These are phyloP conservation scores for Pythium rhizo-oryzae DNA, from an alignment of 352 stramenopile genomes.

Conservation along the genomic window DNA sequence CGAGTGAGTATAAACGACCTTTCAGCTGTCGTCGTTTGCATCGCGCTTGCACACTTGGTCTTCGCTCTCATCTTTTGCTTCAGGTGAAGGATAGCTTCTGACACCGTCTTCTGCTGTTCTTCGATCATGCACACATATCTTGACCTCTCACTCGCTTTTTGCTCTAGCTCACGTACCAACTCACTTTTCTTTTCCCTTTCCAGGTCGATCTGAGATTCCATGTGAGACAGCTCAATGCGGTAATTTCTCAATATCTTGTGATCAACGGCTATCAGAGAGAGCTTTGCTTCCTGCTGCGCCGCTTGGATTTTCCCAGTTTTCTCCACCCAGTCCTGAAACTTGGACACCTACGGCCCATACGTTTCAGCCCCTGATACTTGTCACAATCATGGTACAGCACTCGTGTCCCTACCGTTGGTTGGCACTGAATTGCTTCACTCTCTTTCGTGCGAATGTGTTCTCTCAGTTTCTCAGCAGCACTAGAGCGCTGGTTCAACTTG, in stretches of 20 bases:
- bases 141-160: neutral
- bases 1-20: neutral
- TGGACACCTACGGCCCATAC: constrained; percentile 9
- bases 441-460: constrained; percentile 10
- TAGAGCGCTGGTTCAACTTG: constrained; percentile 6
- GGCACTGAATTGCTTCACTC: constrained; percentile 18
- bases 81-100: neutral
- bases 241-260: neutral
- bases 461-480: constrained; percentile 1
- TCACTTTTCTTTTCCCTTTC: neutral
- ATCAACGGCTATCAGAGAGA: constrained; percentile 1
- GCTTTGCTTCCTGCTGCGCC: neutral
- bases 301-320: constrained; percentile 13
- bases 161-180: neutral
- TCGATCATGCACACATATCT: neutral
- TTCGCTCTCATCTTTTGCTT: constrained; percentile 7
- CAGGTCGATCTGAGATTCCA: neutral
- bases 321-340: constrained; percentile 28
- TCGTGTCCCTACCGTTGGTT: constrained; percentile 16
- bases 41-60: neutral
- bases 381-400: neutral
- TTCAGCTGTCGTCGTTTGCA: constrained; percentile 8
- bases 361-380: neutral
- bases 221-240: neutral
- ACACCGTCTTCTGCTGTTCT: constrained; percentile 1